phyloP scores from a whole-genome alignment of 1,284 basidiomycete species.

The Naganishia cerealis region DNA sequence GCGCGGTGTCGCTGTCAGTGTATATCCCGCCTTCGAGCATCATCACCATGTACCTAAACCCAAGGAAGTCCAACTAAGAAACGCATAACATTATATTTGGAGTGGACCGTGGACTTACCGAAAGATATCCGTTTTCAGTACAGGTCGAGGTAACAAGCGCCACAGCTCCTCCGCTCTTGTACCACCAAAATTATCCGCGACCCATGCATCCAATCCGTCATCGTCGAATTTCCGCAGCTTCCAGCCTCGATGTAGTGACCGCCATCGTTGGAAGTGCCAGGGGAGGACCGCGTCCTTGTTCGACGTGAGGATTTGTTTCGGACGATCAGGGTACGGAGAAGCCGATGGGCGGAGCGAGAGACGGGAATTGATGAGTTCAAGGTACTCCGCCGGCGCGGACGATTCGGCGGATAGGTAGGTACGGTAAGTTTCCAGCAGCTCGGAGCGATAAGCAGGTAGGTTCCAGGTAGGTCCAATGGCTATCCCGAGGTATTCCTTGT shows the following conservation, averaged over 20 bases:
- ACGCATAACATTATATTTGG: neutral
- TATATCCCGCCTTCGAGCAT: slow-evolving; percentile 21
- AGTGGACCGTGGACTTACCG: slow-evolving; percentile 34
- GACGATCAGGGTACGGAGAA: slow-evolving; percentile 35
- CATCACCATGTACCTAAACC: slow-evolving; percentile 31
- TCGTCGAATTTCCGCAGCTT: slow-evolving; percentile 43
- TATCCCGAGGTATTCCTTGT: slow-evolving; percentile 39
- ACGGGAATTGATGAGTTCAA: slow-evolving; percentile 37
- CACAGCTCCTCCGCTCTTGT: slow-evolving; percentile 41
- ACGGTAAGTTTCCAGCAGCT: slow-evolving; percentile 38
- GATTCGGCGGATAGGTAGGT: slow-evolving; percentile 35
- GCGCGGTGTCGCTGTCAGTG: slow-evolving; percentile 24
- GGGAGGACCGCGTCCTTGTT: slow-evolving; percentile 40
- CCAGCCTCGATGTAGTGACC: slow-evolving; percentile 43
- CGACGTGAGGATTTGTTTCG: slow-evolving; percentile 42
- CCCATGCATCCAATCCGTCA: slow-evolving; percentile 39
- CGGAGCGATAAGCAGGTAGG: slow-evolving; percentile 36
- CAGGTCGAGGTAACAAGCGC: slow-evolving; percentile 36
- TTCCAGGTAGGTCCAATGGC: slow-evolving; percentile 38
- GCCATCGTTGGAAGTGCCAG: slow-evolving; percentile 41
- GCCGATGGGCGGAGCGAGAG: slow-evolving; percentile 39
- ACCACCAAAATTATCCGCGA: slow-evolving; percentile 38
- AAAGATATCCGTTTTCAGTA: slow-evolving; percentile 42
- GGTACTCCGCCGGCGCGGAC: slow-evolving; percentile 30
- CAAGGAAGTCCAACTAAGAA: neutral